These are phyloP conservation scores for Helichrysum umbraculigerum DNA, from an alignment of 129 eudicot genomes.

Conservation along the genomic window DNA sequence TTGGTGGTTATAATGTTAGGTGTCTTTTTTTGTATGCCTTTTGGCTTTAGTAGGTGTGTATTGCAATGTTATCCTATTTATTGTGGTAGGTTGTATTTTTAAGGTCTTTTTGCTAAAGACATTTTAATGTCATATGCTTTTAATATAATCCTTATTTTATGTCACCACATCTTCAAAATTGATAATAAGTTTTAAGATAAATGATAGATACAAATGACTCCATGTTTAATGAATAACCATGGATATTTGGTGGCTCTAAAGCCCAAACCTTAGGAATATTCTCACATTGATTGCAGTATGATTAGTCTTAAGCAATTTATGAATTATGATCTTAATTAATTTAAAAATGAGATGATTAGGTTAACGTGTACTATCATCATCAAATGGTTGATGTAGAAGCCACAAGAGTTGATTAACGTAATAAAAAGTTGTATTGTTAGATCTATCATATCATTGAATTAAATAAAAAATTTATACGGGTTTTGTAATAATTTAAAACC, in stretches of 20 bases:
- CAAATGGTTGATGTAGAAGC: too few relatives aligned
- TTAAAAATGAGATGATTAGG: too few relatives aligned
- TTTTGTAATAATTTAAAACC: too few relatives aligned
- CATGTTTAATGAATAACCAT: not conserved
- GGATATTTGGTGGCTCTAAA: not conserved
- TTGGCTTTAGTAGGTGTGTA: conserved; percentile 9
- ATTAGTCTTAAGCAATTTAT: too few relatives aligned
- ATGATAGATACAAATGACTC: not conserved
- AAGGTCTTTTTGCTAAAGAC: not conserved
- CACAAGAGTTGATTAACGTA: too few relatives aligned
- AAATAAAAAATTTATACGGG: too few relatives aligned
- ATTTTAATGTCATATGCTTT: not conserved
- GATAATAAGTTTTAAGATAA: not conserved
- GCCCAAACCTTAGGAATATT: not conserved
- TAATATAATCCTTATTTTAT: not conserved
- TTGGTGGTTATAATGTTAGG: not conserved
- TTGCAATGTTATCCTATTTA: conserved; percentile 5
- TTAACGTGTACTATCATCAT: too few relatives aligned
- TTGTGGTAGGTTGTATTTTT: conserved; percentile 4
- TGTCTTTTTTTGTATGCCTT: not conserved
- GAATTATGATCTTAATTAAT: too few relatives aligned
- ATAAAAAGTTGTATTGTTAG: too few relatives aligned
- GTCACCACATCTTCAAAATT: too few relatives aligned
- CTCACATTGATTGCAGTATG: too few relatives aligned
- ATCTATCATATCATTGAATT: too few relatives aligned